These are phyloP conservation scores for Aspergillus aculeatus DNA, from an alignment of 2,329 filamentous ascomycete species.

Conservation along the genomic window DNA sequence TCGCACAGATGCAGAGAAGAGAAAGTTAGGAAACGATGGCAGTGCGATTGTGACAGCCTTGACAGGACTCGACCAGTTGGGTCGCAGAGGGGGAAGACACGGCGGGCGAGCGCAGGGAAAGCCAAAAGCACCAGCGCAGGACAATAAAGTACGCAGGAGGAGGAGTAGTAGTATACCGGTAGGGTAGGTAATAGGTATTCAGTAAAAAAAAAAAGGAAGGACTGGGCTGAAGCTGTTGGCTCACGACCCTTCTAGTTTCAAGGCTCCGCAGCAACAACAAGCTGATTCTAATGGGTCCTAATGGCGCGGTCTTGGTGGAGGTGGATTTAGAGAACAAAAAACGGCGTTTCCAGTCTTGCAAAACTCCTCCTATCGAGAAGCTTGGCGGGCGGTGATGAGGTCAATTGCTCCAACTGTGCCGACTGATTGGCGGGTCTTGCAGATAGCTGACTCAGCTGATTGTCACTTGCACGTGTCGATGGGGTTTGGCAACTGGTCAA, in stretches of 20 bases:
- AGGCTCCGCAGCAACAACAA: neutral
- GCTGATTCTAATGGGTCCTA: neutral
- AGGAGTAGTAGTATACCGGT: no score
- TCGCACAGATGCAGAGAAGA: neutral
- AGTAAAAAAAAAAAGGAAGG: neutral
- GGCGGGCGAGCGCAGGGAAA: neutral
- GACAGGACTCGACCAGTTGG: neutral
- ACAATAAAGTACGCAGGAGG: neutral
- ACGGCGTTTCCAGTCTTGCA: neutral
- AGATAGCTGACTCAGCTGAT: neutral
- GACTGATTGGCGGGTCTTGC: neutral
- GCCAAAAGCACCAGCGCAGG: neutral
- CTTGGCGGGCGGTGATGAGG: constrained; percentile 7
- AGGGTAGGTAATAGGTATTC: no score
- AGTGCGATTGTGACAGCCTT: neutral
- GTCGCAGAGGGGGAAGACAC: neutral
- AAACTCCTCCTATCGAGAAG: constrained; percentile 4
- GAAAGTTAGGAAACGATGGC: neutral
- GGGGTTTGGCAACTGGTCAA: neutral
- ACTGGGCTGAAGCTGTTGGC: neutral
- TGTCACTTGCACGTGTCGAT: neutral
- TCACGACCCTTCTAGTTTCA: neutral
- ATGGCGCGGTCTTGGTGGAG: neutral
- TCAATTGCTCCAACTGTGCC: neutral
- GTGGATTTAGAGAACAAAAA: neutral